Evolutionary conservation across 2,329 filamentous ascomycete genomes (phyloP).

Genomic region (Pseudogymnoascus sp.): DNA sequence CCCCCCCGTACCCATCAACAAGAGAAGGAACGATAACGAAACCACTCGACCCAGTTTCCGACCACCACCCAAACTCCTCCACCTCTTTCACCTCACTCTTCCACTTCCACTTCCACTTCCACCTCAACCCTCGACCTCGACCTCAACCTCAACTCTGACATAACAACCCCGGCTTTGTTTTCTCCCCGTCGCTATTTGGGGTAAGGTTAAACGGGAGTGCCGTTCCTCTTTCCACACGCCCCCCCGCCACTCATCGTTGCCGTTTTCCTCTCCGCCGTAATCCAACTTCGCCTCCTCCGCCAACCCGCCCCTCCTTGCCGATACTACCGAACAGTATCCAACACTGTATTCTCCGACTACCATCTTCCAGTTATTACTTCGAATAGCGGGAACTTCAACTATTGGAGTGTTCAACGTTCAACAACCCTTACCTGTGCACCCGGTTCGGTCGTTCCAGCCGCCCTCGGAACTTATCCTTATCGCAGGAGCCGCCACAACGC

Average conservation of each 20-base stretch:
- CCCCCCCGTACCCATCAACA: not conserved
- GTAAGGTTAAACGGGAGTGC: not conserved
- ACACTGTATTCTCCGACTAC: not conserved
- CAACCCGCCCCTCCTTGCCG: not conserved
- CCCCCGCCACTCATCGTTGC: not conserved
- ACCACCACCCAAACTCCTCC: not conserved
- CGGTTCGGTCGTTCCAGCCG: not conserved
- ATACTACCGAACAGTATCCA: not conserved
- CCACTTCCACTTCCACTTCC: not conserved
- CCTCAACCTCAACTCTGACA: not conserved
- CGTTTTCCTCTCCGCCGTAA: not conserved
- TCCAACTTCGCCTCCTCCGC: not conserved
- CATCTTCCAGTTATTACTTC: not conserved
- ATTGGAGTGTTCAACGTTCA: not conserved
- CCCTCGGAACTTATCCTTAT: conserved; percentile 5
- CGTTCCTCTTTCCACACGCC: not conserved
- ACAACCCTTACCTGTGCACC: not conserved
- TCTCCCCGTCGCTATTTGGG: not conserved
- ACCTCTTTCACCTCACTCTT: not conserved
- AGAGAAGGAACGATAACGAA: not conserved
- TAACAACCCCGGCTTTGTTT: not conserved
- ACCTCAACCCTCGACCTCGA: not conserved
- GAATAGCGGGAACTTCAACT: not conserved
- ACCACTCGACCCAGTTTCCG: not conserved
- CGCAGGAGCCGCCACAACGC: not conserved